Evolutionary conservation across 2,329 filamentous ascomycete genomes (phyloP), one percentile per base, ranked within the genome.

Genomic region (Aspergillus viridinutans): DNA sequence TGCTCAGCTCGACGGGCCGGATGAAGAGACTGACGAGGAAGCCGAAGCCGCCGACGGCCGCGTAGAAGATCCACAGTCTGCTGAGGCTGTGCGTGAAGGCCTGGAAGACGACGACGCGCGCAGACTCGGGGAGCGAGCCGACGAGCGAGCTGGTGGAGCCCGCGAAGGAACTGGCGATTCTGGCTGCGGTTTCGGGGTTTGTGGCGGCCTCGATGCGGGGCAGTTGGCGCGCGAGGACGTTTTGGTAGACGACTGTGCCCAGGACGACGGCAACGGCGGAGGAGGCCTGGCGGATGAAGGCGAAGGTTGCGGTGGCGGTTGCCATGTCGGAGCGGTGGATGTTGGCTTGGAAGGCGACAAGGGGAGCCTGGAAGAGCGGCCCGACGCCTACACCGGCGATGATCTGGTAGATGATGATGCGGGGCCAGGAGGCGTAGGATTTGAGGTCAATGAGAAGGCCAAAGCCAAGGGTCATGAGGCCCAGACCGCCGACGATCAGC

Each of bases 341-440:
- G 12, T 81, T 81, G 3, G 83, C 80, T 64, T 90, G 88, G 4
- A 90, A 78, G 0, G 84, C 83, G 40, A 88, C 81, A 25, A 88
- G 75, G 0, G 85, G 85, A 0, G 82, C 73, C 67, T 87, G 85
- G 69, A 87, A 85, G 67, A 85, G 84, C 40, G 84, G 81, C 0
- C 85, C 85, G 5, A 85, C 79, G 25, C 85, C 86, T 4, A 84
- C 65, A n/a, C 85, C 85, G 4, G 77, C 78, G 32, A 88, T 74
- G 50, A 88, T 72, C 69, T 87, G 83, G 64, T 78, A 88, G 45
- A 78, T 73, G 64, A 80, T 73, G 58, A 80, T 75, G 26, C 76
- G 75, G 26, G 76, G 65, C 78, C 77, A 81, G 57, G 72, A 86
- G 60, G 68, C 86, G 67, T 81, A 80, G 21, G 76, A 73, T 23